Base-by-base conservation (phyloP, 176 grass and related monocot genomes). In the Oryza meridionalis region DNA sequence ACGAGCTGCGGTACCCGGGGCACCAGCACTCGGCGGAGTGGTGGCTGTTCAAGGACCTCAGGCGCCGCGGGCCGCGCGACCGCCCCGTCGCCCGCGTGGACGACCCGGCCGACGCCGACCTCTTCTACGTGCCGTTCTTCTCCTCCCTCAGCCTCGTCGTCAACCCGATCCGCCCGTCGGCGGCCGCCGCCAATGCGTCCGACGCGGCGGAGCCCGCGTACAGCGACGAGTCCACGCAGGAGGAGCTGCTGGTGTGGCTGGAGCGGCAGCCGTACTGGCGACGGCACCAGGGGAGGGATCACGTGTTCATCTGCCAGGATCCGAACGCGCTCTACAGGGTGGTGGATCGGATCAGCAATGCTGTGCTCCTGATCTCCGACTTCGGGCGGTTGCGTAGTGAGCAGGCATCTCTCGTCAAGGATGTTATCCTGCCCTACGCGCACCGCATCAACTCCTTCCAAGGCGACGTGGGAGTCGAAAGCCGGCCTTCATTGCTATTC, bases 71-170 rank as follows among this genome's bases (percentile, higher is more conserved):
- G 7, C 69, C 77, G 2, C 65, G 47, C 7, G 74, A 90, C 47
- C 88, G 53, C 31, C 88, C 91, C 1, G 80, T 93, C n/a, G 84
- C 65, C 8, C 88, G 82, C 55, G 91, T 95, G 45, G 89, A 84
- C 29, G 81, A 95, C 64, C 93, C 91, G 71, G 63, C 73, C 27
- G 85, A 89, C 5, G 96, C 93, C 16, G 93, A 98, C 76, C 89
- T 98, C 91, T 98, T 98, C 83, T 98, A 98, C 70, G 93, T 95
- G 40, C 91, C 96, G 5, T 98, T 95, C 82, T 95, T 98, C 87
- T 98, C 96, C 24, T 95, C 96, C 25, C 87, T 98, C 74, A 98
- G 96, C 87, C 89, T 98, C 61, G 85, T 95, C 27, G 96, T 98
- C 72, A 98, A 98, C 61, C 96, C 96, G 7, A 95, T 95, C 65